A percentile compares a stretch with the other conserved stretches of the same genome.
Evolutionary conservation across 345 rosid species (phyloP).

Genomic region (Eutrema japonicum): DNA sequence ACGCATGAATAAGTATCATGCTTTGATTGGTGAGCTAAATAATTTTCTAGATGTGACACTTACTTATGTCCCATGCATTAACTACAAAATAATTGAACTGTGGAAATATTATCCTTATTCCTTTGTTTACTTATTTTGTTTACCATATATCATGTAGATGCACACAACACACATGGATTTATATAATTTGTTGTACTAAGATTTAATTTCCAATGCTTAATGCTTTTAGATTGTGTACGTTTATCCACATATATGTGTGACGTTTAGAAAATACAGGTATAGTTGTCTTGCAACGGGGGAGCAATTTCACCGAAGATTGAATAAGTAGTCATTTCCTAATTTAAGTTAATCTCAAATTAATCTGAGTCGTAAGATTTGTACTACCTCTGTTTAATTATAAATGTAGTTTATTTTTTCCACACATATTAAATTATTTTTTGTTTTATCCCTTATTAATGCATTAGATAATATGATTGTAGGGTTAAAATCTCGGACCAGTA

Average conservation of each 20-base stretch:
- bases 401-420: no score
- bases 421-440: no score
- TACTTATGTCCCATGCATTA: conserved; percentile 32
- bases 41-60: conserved; percentile 40
- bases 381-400: no score
- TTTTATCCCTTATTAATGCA: no score
- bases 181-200: conserved; percentile 21
- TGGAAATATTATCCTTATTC: neutral
- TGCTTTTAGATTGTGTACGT: conserved; percentile 11
- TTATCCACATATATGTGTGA: neutral
- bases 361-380: conserved; percentile 8
- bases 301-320: conserved; percentile 33
- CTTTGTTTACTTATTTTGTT: conserved; percentile 17
- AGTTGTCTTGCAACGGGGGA: conserved; percentile 40
- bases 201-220: conserved; percentile 10
- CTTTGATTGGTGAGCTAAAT: conserved; percentile 41
- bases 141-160: conserved; percentile 16
- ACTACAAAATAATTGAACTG: neutral
- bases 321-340: conserved; percentile 39
- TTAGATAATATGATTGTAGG: no score
- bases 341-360: conserved; percentile 11
- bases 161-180: conserved; percentile 26
- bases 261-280: conserved; percentile 15
- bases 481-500: no score
- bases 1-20: conserved; percentile 36